Evolutionary conservation across 2,329 filamentous ascomycete genomes (phyloP).

Genomic region (Trichoderma sp.): DNA sequence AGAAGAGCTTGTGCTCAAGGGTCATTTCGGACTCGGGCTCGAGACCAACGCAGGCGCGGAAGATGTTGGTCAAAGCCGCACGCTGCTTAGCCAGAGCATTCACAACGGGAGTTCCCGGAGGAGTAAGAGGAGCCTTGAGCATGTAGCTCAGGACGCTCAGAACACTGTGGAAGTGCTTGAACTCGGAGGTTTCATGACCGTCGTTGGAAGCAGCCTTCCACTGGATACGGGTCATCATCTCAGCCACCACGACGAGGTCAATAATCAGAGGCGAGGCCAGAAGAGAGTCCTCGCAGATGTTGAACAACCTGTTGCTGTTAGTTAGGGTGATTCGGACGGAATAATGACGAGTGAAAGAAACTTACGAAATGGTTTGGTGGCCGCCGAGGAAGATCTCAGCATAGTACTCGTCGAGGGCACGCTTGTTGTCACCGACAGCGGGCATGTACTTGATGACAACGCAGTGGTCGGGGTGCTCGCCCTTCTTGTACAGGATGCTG

Average conservation of each 20-base stretch:
- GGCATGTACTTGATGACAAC: conserved; percentile 99
- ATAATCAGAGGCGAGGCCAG: conserved; percentile 96
- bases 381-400: conserved; percentile 99
- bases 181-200: conserved; percentile 60
- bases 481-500: conserved; percentile 80
- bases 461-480: conserved; percentile 95
- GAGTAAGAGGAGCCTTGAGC: conserved; percentile 93
- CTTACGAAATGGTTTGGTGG: conserved; percentile 89
- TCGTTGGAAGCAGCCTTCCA: conserved; percentile 68
- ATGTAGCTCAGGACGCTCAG: conserved; percentile 98
- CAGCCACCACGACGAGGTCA: conserved; percentile 85
- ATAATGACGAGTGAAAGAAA: conserved; percentile 20
- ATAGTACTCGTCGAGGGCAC: conserved; percentile 97
- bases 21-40: conserved; percentile 99
- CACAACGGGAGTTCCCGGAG: conserved; percentile 90
- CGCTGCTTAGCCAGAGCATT: conserved; percentile 97
- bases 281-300: conserved; percentile 97
- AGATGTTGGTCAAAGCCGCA: conserved; percentile 92
- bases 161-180: conserved; percentile 93
- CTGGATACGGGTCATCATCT: conserved; percentile 98
- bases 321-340: conserved; percentile 22
- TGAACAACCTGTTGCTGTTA: conserved; percentile 74
- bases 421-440: conserved; percentile 97
- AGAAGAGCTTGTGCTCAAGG: conserved; percentile 96
- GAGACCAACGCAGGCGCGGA: conserved; percentile 93